These are phyloP conservation scores for Pachyrhizus erosus DNA, from an alignment of 306 rosid genomes.

Conservation along the genomic window DNA sequence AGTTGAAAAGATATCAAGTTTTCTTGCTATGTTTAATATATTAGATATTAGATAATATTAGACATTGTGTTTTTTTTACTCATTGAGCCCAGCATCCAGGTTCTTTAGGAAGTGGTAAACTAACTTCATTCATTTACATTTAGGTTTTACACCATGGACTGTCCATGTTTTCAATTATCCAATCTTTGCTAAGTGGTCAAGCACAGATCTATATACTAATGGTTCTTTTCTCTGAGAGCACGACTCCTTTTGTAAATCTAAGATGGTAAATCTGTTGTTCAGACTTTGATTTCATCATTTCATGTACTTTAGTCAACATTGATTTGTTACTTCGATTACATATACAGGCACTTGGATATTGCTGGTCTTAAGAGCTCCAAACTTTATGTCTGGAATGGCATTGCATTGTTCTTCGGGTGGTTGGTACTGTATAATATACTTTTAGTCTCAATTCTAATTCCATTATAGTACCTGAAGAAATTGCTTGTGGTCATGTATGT, in stretches of 20 bases:
- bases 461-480: conserved; percentile 24
- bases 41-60: not conserved
- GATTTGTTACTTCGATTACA: conserved; percentile 34
- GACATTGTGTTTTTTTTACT: not conserved
- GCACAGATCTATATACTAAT: conserved; percentile 83
- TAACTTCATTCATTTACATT: conserved; percentile 39
- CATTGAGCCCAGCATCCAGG: conserved; percentile 29
- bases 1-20: conserved; percentile 51
- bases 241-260: conserved; percentile 89
- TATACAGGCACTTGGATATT: conserved; percentile 79
- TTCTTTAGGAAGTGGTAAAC: conserved; percentile 33
- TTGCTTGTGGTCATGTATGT: conserved; percentile 31
- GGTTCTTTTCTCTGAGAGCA: conserved; percentile 90
- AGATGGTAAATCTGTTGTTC: conserved; percentile 71
- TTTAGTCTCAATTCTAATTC: conserved; percentile 35
- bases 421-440: conserved; percentile 72
- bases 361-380: conserved; percentile 75
- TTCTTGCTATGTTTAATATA: conserved; percentile 15
- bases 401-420: conserved; percentile 93
- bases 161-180: conserved; percentile 79
- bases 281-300: conserved; percentile 35
- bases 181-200: conserved; percentile 77
- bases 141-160: conserved; percentile 88
- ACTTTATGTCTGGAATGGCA: conserved; percentile 71
- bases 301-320: conserved; percentile 30